Percentiles rank a stretch among this genome's conserved stretches.
These are phyloP conservation scores for Pistacia vera DNA, from an alignment of 345 rosid species.

Conservation along the genomic window DNA sequence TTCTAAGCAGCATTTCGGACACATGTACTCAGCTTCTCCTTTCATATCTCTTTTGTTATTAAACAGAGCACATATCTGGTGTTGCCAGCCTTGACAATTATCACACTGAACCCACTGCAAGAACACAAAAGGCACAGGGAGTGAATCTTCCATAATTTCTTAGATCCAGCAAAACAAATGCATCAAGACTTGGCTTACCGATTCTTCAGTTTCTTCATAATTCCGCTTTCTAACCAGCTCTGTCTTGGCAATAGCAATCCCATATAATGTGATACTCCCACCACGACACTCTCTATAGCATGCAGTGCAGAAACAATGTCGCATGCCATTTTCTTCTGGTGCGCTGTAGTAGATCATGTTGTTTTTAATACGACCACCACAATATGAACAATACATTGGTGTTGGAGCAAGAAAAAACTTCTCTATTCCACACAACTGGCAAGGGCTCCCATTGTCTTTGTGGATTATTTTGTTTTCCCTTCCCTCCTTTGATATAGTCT, in stretches of 20 bases:
- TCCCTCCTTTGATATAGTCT: slow-evolving; percentile 97
- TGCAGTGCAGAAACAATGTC: slow-evolving; percentile 89
- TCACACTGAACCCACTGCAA: slow-evolving; percentile 99
- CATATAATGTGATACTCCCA: slow-evolving; percentile 71
- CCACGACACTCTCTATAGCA: slow-evolving; percentile 98
- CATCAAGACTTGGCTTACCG: slow-evolving; percentile 50
- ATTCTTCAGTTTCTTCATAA: slow-evolving; percentile 99
- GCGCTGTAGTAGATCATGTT: slow-evolving; percentile 91
- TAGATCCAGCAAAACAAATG: slow-evolving; percentile 3
- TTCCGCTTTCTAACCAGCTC: slow-evolving; percentile 96
- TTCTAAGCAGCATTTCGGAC: slow-evolving; percentile 88
- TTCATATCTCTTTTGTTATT: slow-evolving; percentile 98
- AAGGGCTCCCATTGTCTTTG: slow-evolving; percentile 90
- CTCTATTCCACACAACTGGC: slow-evolving; percentile 99
- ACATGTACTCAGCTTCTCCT: slow-evolving; percentile 99
- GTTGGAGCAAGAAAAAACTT: slow-evolving; percentile 98
- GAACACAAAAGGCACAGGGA: not conserved
- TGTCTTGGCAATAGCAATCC: slow-evolving; percentile 60
- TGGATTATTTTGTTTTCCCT: slow-evolving; percentile 95
- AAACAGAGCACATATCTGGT: slow-evolving; percentile 96
- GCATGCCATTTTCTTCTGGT: slow-evolving; percentile 78
- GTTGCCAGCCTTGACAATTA: slow-evolving; percentile 99
- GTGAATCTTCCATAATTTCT: slow-evolving; percentile 5
- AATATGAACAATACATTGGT: slow-evolving; percentile 89
- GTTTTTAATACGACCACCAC: slow-evolving; percentile 97